phyloP scores from a whole-genome alignment of 1,139 yeast genomes.

The Diutina mesorugosa region DNA sequence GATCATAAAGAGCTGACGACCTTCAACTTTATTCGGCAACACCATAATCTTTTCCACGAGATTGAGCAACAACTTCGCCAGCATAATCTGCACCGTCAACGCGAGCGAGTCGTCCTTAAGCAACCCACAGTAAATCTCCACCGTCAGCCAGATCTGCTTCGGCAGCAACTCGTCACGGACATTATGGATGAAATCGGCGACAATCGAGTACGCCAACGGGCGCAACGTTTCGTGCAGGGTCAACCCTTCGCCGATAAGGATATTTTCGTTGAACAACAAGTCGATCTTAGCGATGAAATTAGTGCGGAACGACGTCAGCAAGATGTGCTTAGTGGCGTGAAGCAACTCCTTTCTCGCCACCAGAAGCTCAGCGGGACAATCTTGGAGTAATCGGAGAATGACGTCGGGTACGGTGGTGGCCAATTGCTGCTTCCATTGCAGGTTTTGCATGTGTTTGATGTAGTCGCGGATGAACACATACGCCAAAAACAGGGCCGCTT shows the following conservation, averaged over 20 bases:
- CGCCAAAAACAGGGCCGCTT: constrained; percentile 91
- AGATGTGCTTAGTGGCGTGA: constrained; percentile 88
- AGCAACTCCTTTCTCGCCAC: constrained; percentile 86
- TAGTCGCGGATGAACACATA: constrained; percentile 82
- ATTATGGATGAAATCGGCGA: constrained; percentile 91
- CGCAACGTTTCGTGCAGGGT: constrained; percentile 79
- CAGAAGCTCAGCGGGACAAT: constrained; percentile 92
- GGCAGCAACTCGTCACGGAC: constrained; percentile 78
- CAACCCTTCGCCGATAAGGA: constrained; percentile 83
- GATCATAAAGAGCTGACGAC: constrained; percentile 69
- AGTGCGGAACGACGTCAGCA: constrained; percentile 76
- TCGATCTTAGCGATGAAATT: constrained; percentile 82
- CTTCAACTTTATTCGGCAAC: constrained; percentile 71
- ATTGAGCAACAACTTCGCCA: constrained; percentile 81
- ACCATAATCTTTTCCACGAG: constrained; percentile 82
- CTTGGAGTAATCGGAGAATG: constrained; percentile 75
- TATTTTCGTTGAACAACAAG: constrained; percentile 71
- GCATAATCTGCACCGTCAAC: constrained; percentile 89
- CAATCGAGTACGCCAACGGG: constrained; percentile 90
- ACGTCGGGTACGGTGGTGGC: constrained; percentile 71
- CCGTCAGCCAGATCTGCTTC: constrained; percentile 81
- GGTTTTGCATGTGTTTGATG: constrained; percentile 45
- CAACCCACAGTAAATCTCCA: constrained; percentile 68
- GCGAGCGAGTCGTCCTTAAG: constrained; percentile 77
- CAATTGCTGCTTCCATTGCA: constrained; percentile 20